These are phyloP conservation scores for Tylopilus orsonianus DNA, from an alignment of 1,284 basidiomycete genomes.

Conservation along the genomic window DNA sequence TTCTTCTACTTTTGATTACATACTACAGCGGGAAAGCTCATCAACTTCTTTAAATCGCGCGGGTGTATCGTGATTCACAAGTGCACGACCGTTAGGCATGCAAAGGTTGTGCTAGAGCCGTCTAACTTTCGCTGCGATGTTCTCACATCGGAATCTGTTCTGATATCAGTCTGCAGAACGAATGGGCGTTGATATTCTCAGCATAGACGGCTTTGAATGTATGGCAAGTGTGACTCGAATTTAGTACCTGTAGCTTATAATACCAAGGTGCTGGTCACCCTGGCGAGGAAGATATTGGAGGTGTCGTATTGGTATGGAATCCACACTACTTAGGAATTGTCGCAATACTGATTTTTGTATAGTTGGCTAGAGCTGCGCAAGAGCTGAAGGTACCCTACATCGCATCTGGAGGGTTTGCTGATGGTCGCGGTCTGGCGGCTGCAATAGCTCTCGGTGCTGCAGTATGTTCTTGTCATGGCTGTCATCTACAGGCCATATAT, in stretches of 20 bases:
- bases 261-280: slow-evolving; percentile 84
- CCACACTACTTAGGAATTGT: not conserved
- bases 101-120: slow-evolving; percentile 51
- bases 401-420: slow-evolving; percentile 85
- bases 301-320: slow-evolving; percentile 73
- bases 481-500: not conserved
- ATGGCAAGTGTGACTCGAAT: slow-evolving; percentile 17
- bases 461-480: slow-evolving; percentile 43
- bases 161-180: slow-evolving; percentile 64
- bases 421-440: slow-evolving; percentile 80
- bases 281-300: slow-evolving; percentile 93
- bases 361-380: slow-evolving; percentile 87
- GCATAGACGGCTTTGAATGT: slow-evolving; percentile 92
- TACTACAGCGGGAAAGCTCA: slow-evolving; percentile 67
- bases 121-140: not conserved
- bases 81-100: slow-evolving; percentile 87
- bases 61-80: slow-evolving; percentile 87
- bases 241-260: slow-evolving; percentile 1
- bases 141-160: not conserved
- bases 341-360: not conserved
- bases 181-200: slow-evolving; percentile 82
- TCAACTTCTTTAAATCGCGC: slow-evolving; percentile 78
- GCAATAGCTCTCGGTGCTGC: slow-evolving; percentile 82
- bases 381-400: slow-evolving; percentile 86
- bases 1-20: not conserved